These are phyloP conservation scores for Yarrowia porcina DNA, from an alignment of 805 yeast species.

Conservation along the genomic window DNA sequence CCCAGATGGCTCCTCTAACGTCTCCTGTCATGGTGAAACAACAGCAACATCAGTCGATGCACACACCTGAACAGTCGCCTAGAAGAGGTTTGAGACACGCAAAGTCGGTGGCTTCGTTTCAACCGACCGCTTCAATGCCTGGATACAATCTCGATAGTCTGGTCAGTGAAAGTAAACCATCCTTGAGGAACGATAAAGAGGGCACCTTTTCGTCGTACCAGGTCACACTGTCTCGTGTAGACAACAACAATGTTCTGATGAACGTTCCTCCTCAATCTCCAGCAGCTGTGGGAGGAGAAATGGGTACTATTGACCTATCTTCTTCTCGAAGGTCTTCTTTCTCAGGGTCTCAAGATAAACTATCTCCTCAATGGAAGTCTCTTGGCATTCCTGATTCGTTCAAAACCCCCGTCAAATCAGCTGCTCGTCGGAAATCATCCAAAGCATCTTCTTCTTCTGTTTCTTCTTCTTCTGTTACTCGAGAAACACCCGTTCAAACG, in stretches of 20 bases:
- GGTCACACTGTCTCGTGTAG: slow-evolving; percentile 3
- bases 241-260: neutral
- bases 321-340: neutral
- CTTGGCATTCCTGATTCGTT: slow-evolving; percentile 19
- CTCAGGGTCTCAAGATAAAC: neutral
- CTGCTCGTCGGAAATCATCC: slow-evolving; percentile 11
- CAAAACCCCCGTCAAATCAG: neutral
- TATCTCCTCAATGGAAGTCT: slow-evolving; percentile 22
- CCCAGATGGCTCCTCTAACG: slow-evolving; percentile 2
- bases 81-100: neutral
- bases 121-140: slow-evolving; percentile 8
- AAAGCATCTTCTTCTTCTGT: too few relatives aligned
- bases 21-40: neutral
- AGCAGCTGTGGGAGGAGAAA: slow-evolving; percentile 9
- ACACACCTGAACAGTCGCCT: neutral
- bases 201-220: slow-evolving; percentile 22
- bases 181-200: neutral
- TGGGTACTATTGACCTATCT: slow-evolving; percentile 22
- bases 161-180: neutral
- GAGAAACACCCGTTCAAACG: neutral
- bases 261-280: neutral
- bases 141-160: slow-evolving; percentile 3
- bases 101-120: slow-evolving; percentile 7
- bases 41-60: neutral
- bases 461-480: too few relatives aligned